phyloP scores from a whole-genome alignment of 2,329 filamentous ascomycete species.

The Furcasterigmium sp. region DNA sequence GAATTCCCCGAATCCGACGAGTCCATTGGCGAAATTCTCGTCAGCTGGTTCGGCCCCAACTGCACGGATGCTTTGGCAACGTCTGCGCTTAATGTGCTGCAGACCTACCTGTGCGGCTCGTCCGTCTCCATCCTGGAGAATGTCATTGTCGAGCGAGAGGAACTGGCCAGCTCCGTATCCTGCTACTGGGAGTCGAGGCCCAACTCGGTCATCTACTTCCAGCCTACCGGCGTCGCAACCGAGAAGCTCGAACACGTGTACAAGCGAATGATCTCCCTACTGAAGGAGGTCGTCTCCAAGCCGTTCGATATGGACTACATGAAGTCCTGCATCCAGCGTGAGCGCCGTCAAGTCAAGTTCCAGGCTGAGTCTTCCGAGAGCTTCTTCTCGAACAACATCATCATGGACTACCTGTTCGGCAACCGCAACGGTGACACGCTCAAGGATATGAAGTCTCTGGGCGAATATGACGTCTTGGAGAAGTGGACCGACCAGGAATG shows the following conservation, averaged over 20 bases:
- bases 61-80: slow-evolving; percentile 64
- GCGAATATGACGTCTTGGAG: slow-evolving; percentile 64
- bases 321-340: slow-evolving; percentile 77
- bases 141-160: slow-evolving; percentile 84
- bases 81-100: slow-evolving; percentile 71
- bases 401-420: slow-evolving; percentile 89
- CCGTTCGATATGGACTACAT: slow-evolving; percentile 88
- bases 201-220: slow-evolving; percentile 78
- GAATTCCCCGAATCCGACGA: slow-evolving; percentile 97
- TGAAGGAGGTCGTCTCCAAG: slow-evolving; percentile 74
- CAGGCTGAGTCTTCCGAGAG: slow-evolving; percentile 75
- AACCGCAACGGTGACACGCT: slow-evolving; percentile 76
- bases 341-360: slow-evolving; percentile 76
- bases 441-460: slow-evolving; percentile 48
- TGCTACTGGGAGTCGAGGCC: slow-evolving; percentile 77
- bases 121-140: slow-evolving; percentile 92
- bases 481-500: slow-evolving; percentile 81
- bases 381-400: slow-evolving; percentile 80
- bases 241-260: slow-evolving; percentile 81
- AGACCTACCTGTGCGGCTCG: slow-evolving; percentile 87
- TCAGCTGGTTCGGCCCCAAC: slow-evolving; percentile 82
- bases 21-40: slow-evolving; percentile 79
- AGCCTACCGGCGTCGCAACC: slow-evolving; percentile 80
- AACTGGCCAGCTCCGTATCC: slow-evolving; percentile 80
- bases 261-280: slow-evolving; percentile 75